Evolutionary conservation across 306 rosid genomes (phyloP).

Genomic region (Lathyrus tuberosus): DNA sequence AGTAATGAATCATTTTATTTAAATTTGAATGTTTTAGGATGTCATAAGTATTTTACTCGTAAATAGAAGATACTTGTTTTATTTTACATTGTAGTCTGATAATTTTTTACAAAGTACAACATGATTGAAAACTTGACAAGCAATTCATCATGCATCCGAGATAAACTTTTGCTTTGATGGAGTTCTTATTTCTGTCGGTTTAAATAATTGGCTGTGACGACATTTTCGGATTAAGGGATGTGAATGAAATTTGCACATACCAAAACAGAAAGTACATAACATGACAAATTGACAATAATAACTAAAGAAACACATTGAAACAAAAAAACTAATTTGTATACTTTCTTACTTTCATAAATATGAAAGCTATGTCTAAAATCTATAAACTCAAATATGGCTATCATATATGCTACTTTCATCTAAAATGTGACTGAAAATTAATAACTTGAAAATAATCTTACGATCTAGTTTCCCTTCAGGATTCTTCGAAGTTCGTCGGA

Average conservation of each 20-base stretch:
- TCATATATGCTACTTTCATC: conserved; percentile 13
- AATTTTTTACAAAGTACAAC: conserved; percentile 2
- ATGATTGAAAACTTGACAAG: conserved; percentile 28
- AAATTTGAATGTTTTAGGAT: conserved; percentile 20
- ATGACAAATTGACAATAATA: no score
- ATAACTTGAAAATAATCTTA: conserved; percentile 15
- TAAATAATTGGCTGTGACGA: conserved; percentile 20
- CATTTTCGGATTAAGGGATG: no score
- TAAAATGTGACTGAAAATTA: conserved; percentile 23
- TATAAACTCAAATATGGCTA: no score
- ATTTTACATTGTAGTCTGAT: conserved; percentile 29
- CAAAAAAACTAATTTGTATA: no score
- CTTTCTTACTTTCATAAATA: no score
- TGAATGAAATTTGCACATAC: no score
- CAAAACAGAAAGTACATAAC: no score
- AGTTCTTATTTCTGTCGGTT: conserved; percentile 25
- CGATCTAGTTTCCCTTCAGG: conserved; percentile 55
- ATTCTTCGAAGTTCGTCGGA: conserved; percentile 64
- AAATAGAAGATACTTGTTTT: conserved; percentile 3
- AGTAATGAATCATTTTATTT: conserved; percentile 47
- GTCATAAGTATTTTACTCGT: conserved; percentile 11
- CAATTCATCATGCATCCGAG: neutral
- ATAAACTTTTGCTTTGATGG: conserved; percentile 3
- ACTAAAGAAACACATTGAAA: no score
- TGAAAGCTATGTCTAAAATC: no score